Evolutionary conservation across 441 rosid species (phyloP), one percentile per base, ranked within the genome.

Genomic region (Gossypium aridum): DNA sequence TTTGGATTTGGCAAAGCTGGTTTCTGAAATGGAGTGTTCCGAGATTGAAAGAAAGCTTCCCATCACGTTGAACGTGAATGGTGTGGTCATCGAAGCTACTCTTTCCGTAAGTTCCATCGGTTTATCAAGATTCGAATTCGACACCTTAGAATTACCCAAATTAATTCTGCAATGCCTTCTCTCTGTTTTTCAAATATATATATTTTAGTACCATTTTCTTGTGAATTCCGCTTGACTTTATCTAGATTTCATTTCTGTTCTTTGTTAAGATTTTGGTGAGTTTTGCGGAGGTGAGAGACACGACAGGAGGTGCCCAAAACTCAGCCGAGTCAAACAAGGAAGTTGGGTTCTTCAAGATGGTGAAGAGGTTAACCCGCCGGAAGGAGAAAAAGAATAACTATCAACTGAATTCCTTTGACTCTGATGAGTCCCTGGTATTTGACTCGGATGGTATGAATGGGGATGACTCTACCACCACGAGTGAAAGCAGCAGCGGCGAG

Each of bases 1-100:
- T 13, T 4, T 83, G 57, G 80, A 86, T 75, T 62, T 84, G 39
- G 80, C 83, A 8, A 84, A 83, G 73, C 1, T 80, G 61, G 80
- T 77, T 13, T 67, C 80, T 7, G 79, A 49, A 14, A 47, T 47
- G 77, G 80, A 77, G 56, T 78, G 43, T 26, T 72, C 82, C 14
- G 39, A 74, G 56, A 63, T 75, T 0, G 78, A 74, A 70, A 69
- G 64, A 56, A 84, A 65, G 75, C 72, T 84, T 71, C 84, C 85
- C 3, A 12, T 86, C 47, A 23, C 80, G n/a, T 68, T 83, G 31
- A 76, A 73, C 59, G 55, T 81, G 0, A 77, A 71, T 19, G 86
- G 76, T 22, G 69, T 39, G 0, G n/a, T 54, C 74, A 1, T n/a
- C 14, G 62, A 85, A 71, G 83, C 83, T 43, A 53, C 77, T 7